Evolutionary conservation across 306 rosid genomes (phyloP).

Genomic region (Styphnolobium japonicum): DNA sequence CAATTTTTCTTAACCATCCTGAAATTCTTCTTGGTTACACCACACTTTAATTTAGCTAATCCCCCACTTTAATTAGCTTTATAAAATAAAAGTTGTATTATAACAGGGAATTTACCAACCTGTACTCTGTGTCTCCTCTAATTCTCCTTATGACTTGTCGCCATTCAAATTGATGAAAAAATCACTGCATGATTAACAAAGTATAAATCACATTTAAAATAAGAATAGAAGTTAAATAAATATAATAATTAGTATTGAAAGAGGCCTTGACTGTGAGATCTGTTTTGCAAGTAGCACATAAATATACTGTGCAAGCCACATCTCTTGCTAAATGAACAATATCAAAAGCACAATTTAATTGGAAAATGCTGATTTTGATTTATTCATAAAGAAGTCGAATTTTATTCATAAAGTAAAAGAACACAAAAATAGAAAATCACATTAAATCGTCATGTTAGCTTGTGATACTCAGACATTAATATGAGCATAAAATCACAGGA

Average conservation of each 20-base stretch:
- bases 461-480: not conserved
- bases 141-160: slow-evolving; percentile 10
- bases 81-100: not conserved
- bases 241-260: not conserved
- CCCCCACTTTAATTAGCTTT: slow-evolving; percentile 16
- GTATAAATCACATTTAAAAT: slow-evolving; percentile 5
- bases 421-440: not conserved
- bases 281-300: not conserved
- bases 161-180: slow-evolving; percentile 18
- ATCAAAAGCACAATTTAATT: not conserved
- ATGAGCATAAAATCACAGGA: not conserved
- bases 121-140: not conserved
- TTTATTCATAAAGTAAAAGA: not conserved
- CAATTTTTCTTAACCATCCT: not conserved
- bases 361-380: not conserved
- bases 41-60: not conserved
- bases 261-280: not conserved
- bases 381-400: not conserved
- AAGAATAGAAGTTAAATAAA: not conserved
- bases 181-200: not conserved
- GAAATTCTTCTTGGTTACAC: not conserved
- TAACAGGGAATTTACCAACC: not conserved
- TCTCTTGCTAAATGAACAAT: not conserved
- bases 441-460: not conserved
- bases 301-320: not conserved